phyloP scores from a whole-genome alignment of 345 rosid genomes.

The Citrus sinensis region DVS_A1.0 CM039166.1:23919001-23919500 shows the following conservation, averaged over 20 bases:
- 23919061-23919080: slow-evolving; percentile 5
- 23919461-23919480: slow-evolving; percentile 1
- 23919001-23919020: neutral
- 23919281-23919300: neutral
- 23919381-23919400: neutral
- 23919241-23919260: neutral
- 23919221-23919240: neutral
- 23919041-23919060: slow-evolving; percentile 14
- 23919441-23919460: neutral
- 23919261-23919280: neutral
- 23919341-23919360: slow-evolving; percentile 12
- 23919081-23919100: neutral
- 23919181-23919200: neutral
- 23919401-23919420: neutral
- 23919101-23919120: neutral
- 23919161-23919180: slow-evolving; percentile 4
- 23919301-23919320: slow-evolving; percentile 14
- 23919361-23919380: neutral
- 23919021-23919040: neutral
- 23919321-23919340: slow-evolving; percentile 19
- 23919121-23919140: slow-evolving; percentile 13
- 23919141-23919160: slow-evolving; percentile 16
- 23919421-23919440: slow-evolving; percentile 17
- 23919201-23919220: neutral
- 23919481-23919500: slow-evolving; percentile 1